phyloP scores from a whole-genome alignment of 176 grass and related monocot species.

The Juncus effusus region DNA sequence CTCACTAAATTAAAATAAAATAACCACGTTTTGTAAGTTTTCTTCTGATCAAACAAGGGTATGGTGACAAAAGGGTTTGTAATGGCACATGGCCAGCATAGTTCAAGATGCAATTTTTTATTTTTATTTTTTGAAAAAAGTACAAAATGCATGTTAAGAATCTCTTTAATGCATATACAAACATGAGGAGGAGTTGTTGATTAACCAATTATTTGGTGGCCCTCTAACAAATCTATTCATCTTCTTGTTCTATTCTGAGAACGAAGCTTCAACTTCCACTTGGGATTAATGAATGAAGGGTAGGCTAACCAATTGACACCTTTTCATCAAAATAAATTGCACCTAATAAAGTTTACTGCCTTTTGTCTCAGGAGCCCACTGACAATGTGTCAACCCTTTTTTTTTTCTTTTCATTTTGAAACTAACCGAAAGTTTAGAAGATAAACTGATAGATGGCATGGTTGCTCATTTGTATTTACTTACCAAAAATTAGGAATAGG shows the following conservation, averaged over 20 bases:
- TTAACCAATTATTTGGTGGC: conserved; percentile 15
- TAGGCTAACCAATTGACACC: conserved; percentile 18
- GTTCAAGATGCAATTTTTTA: conserved; percentile 1
- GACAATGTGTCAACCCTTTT: no score
- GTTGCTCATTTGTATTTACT: no score
- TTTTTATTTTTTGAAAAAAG: background rate
- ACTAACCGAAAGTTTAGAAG: no score
- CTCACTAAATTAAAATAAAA: no score
- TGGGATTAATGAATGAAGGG: conserved; percentile 11
- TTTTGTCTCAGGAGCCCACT: no score
- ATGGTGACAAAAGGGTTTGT: conserved; percentile 14
- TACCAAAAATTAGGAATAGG: no score
- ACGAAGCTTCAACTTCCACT: conserved; percentile 19
- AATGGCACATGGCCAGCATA: conserved; percentile 23
- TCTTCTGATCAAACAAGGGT: conserved; percentile 1
- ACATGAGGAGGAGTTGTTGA: conserved; percentile 28
- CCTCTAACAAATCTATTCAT: background rate
- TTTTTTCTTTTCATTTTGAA: no score
- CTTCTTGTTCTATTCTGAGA: background rate
- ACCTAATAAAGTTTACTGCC: background rate
- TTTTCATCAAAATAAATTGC: background rate
- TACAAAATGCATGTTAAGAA: background rate
- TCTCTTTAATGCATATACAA: conserved; percentile 26
- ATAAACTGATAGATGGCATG: no score
- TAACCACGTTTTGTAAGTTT: no score